Base-by-base conservation (phyloP, 345 rosid species). In the Cardamine occulta region DNA sequence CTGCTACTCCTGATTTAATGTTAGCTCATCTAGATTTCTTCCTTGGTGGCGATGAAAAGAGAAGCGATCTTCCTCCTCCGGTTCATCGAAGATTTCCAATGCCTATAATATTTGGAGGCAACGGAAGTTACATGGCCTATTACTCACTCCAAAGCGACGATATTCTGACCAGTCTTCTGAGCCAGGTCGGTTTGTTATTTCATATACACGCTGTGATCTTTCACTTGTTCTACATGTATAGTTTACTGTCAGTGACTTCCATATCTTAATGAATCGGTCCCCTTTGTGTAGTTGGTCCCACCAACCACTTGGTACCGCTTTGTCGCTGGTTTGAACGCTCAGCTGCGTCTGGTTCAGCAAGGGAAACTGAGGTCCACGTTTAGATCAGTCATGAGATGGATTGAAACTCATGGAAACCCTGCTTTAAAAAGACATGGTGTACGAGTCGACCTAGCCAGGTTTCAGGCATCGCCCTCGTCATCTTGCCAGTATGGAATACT, bases 1-100 rank as follows among this genome's bases (percentile, higher is more conserved):
- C 96, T 72, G 89, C 98, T 63, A 88, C 92, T 5, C 74, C 91
- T 54, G 98, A 93, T 79, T 85, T 88, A 32, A 89, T 93, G 93
- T 87, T 93, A 68, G 98, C 90, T 60, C 89, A 89, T 78, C 73
- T 93, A 55, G 96, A 91, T 82, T 88, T 91, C 79, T 93, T 87
- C 86, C 93, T 91, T 55, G 96, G 97, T 37, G 98, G 98, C 31
- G 98, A 93, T 77, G 98, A 93, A 78, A 93, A 89, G 82, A 87
- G 96, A 80, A 76, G 72, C 15, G 96, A 87, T 83, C 94, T 91
- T 79, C 98, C 98, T 79, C 90, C 94, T 75, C 83, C 74, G 8
- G 87, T 93, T 77, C 81, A 80, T 77, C 88, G 85, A 78, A 91
- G 98, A 76, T 83, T 88, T 71, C 96, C 97, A 17, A 81, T 91